Percentiles rank a stretch among this genome's conserved stretches.
Evolutionary conservation across 2,329 filamentous ascomycete genomes (phyloP).

Genomic region (Exophiala xenobiotica): DNA sequence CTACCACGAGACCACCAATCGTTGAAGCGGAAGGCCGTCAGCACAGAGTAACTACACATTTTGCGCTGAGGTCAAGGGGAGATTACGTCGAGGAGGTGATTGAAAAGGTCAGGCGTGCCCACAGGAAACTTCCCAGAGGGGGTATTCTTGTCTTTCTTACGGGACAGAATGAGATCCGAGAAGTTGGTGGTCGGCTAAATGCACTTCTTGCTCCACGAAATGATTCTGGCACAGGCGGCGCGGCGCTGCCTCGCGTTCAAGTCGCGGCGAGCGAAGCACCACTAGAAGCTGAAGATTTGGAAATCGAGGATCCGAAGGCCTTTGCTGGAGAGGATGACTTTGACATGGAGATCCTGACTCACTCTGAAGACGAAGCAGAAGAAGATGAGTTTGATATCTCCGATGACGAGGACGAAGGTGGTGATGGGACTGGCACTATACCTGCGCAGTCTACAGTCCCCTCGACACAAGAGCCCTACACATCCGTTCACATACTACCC

Average conservation of each 20-base stretch:
- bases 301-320: slow-evolving; percentile 63
- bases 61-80: slow-evolving; percentile 74
- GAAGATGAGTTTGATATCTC: slow-evolving; percentile 62
- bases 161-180: slow-evolving; percentile 84
- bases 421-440: background rate
- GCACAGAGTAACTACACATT: slow-evolving; percentile 86
- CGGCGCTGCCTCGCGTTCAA: slow-evolving; percentile 63
- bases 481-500: slow-evolving; percentile 81
- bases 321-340: slow-evolving; percentile 54
- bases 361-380: slow-evolving; percentile 56
- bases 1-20: slow-evolving; percentile 68
- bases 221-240: slow-evolving; percentile 36
- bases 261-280: slow-evolving; percentile 76
- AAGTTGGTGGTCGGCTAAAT: slow-evolving; percentile 77
- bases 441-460: background rate
- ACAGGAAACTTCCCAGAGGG: slow-evolving; percentile 84
- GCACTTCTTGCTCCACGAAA: slow-evolving; percentile 14
- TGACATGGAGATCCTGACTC: slow-evolving; percentile 60
- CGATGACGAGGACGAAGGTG: slow-evolving; percentile 63
- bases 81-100: slow-evolving; percentile 93
- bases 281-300: slow-evolving; percentile 81
- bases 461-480: slow-evolving; percentile 53
- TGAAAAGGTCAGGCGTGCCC: slow-evolving; percentile 80
- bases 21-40: slow-evolving; percentile 90
- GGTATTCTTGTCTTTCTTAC: slow-evolving; percentile 94